Conservation (phyloP, 228 moss, liverwort and hornwort species). For the Sphagnum magellanicum region DNA sequence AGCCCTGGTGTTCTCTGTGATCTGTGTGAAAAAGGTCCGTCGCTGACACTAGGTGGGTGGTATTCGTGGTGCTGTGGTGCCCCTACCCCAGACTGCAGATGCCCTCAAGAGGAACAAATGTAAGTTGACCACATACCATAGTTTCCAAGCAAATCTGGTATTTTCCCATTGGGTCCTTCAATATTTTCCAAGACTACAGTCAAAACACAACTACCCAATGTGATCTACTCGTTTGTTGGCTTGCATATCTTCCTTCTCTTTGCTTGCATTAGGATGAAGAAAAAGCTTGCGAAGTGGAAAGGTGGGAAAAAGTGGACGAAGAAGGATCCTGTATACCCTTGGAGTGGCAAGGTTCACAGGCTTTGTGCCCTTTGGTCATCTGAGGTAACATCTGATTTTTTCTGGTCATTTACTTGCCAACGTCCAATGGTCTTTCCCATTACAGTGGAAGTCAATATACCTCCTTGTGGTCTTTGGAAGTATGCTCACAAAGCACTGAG, state of each 20-base stretch:
- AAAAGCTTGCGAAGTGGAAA: slow-evolving; percentile 19
- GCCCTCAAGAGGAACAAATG: slow-evolving; percentile 27
- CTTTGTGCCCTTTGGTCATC: slow-evolving; percentile 95
- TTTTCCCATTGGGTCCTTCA: too few relatives aligned
- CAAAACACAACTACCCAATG: too few relatives aligned
- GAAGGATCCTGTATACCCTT: slow-evolving; percentile 30
- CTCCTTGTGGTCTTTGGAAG: background rate
- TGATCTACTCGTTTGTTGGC: too few relatives aligned
- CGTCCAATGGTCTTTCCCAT: background rate
- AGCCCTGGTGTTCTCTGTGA: slow-evolving; percentile 34
- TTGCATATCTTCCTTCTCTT: too few relatives aligned
- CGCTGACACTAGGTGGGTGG: slow-evolving; percentile 55
- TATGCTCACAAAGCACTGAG: too few relatives aligned
- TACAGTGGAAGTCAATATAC: background rate
- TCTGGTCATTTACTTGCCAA: background rate
- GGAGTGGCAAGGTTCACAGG: slow-evolving; percentile 76
- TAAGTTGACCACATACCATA: slow-evolving; percentile 10
- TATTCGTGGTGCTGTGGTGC: slow-evolving; percentile 64
- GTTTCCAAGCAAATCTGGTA: too few relatives aligned
- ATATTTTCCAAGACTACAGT: too few relatives aligned
- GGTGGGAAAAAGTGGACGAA: slow-evolving; percentile 41
- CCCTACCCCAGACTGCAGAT: slow-evolving; percentile 35
- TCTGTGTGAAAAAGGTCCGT: slow-evolving; percentile 44
- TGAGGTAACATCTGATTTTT: slow-evolving; percentile 46
- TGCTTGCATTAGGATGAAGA: background rate